Conservation (phyloP, 331 rosid genomes). For the Quercus tomentella region DNA sequence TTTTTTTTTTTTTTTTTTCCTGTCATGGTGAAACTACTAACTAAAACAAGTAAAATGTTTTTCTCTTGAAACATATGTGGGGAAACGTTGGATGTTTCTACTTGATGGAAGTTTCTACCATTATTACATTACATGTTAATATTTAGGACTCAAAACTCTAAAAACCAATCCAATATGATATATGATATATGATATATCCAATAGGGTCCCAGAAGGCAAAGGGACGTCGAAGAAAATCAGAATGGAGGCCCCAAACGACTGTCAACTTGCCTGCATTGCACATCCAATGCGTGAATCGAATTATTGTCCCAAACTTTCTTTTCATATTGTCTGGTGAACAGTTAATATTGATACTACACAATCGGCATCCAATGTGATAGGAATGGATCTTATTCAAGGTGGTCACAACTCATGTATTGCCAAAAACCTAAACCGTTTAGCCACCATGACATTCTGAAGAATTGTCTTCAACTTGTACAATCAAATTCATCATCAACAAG, state of each 20-base stretch:
- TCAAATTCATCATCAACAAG: conserved; percentile 1
- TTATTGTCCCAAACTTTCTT: conserved; percentile 37
- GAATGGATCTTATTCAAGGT: conserved; percentile 19
- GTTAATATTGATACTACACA: conserved; percentile 25
- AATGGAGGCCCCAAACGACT: conserved; percentile 39
- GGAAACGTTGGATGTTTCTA: neutral
- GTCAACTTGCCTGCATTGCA: conserved; percentile 54
- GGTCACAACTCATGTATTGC: conserved; percentile 44
- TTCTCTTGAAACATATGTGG: conserved; percentile 4
- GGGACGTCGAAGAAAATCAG: conserved; percentile 27
- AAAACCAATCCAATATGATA: conserved; percentile 30
- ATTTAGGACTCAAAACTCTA: conserved; percentile 21
- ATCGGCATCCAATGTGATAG: conserved; percentile 58
- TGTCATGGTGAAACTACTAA: neutral
- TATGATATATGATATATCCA: conserved; percentile 16
- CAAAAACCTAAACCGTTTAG: conserved; percentile 31
- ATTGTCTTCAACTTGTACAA: conserved; percentile 18
- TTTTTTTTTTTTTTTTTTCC: neutral
- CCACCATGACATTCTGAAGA: conserved; percentile 26
- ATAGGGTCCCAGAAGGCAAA: conserved; percentile 41
- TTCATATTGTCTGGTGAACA: neutral
- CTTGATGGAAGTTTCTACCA: conserved; percentile 4
- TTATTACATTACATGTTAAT: conserved; percentile 25
- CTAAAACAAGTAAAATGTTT: conserved; percentile 2
- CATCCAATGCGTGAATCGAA: conserved; percentile 63